These are phyloP conservation scores for Penicillium crustosum DNA, from an alignment of 2,329 filamentous ascomycete species.

Conservation along the genomic window DNA sequence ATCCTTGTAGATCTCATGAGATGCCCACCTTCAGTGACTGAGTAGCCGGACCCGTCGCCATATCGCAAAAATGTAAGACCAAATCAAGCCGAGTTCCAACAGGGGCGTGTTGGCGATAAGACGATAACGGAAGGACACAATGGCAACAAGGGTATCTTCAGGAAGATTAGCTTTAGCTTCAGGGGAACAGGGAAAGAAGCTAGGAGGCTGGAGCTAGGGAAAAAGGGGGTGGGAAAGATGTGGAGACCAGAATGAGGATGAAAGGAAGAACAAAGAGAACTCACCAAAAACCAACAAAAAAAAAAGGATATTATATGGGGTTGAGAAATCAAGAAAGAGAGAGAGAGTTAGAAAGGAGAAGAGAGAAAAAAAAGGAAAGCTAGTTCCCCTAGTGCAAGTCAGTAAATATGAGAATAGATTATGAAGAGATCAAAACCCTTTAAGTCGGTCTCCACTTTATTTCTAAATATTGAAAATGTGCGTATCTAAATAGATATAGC, in stretches of 20 bases:
- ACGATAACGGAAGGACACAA: constrained; percentile 7
- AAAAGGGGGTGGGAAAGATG: constrained; percentile 16
- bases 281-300: neutral
- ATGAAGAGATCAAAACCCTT: neutral
- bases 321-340: neutral
- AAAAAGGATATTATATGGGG: neutral
- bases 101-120: neutral
- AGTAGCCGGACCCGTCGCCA: constrained; percentile 80
- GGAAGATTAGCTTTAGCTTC: constrained; percentile 17
- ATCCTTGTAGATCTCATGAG: constrained; percentile 18
- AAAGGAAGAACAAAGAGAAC: neutral
- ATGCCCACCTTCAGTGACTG: constrained; percentile 81
- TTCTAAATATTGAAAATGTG: neutral
- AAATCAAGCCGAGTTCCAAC: constrained; percentile 1
- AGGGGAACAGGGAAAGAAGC: constrained; percentile 11
- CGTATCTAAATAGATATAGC: neutral
- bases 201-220: constrained; percentile 19
- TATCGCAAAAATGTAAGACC: constrained; percentile 30
- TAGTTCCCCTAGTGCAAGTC: constrained; percentile 2
- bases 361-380: constrained; percentile 1
- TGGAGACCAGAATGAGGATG: constrained; percentile 17
- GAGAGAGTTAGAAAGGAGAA: neutral
- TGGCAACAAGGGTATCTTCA: constrained; percentile 4
- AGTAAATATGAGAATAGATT: neutral
- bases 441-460: constrained; percentile 9